Base-by-base conservation (phyloP, 768 basidiomycete genomes). In the Trametes villosa region DNA sequence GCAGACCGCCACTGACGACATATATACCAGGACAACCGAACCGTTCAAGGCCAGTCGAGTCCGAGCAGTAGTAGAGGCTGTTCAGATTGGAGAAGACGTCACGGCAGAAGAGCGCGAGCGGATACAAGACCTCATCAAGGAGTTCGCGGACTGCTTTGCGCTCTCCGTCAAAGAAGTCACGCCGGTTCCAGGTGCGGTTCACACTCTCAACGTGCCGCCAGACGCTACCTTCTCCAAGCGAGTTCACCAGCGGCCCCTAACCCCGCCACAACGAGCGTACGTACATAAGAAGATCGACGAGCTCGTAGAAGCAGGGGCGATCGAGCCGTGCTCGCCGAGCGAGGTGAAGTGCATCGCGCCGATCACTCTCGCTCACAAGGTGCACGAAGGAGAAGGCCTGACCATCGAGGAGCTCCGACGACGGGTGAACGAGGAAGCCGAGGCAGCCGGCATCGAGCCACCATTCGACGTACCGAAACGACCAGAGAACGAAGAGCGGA, bases 131-230 rank as follows among this genome's bases (percentile, higher is more conserved):
- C 47, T 79, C 2, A 31, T 81, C 0, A 36, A 7, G 0, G 57
- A 74, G 47, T 79, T 69, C 51, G 76, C 79, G 0, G 78, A 81
- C 60, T 64, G 71, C 27, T 82, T 79, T 55, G 76, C 77, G 6
- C 62, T 80, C 1, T 71, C 74, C 0, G 62, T 80, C 9, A 69
- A 71, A 20, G 77, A 82, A 57, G 79, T 81, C 2, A 49, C 45
- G 1, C 60, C 66, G 0, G 72, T 80, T 0, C 42, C 66, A 9
- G 74, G 71, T 1, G 72, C 71, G 4, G 65, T 67, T 1, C 78
- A 81, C 61, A 57, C 48, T 1, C 68, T 80, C 4, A 66, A 76
- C 47, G 68, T 81, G 1, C 72, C 72, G 0, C 46, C 60, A 15
- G 70, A 65, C 4, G 50, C 65, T 0, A 69, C 27, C 11, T 76